Evolutionary conservation across 1,284 basidiomycete species (phyloP), one percentile per base, ranked within the genome.

Genomic region (Pisolithus thermaeus): DNA sequence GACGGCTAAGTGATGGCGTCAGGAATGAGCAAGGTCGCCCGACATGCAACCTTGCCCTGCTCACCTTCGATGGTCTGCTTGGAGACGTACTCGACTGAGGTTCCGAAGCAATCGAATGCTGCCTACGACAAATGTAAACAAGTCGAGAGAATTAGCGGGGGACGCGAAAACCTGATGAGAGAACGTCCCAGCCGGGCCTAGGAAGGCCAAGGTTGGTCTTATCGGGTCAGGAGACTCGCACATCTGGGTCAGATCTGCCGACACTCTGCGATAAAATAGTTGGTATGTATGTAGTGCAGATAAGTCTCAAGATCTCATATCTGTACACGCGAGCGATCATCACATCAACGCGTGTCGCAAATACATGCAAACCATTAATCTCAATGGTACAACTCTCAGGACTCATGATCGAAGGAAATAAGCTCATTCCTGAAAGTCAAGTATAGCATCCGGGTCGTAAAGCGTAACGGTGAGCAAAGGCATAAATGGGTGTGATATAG

Each of bases 171-270:
- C 87, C 73, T 89, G 84, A 58, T 90, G 87, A 44, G 87, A 80
- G 63, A 87, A 89, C 36, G 87, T 90, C 43, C 88, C 87, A 45
- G 75, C 63, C 22, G 88, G 87, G 8, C 87, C 87, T 28, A 90
- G 71, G 61, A 83, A 81, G 47, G 79, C 78, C 41, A 69, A 43
- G 30, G 36, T 52, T 3, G 64, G 56, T 41, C 53, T 65, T 49
- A 45, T 46, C 27, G 54, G 25, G 23, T 35, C 40, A 18, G 56
- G 44, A 16, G 36, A 4, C 18, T 20, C 18, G 18, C 18, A 20
- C 18, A 20, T 20, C 18, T 20, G 1, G 1, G 18, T 20, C 18
- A 20, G 18, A 20, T 20, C 18, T 20, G 18, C 18, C 18, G 18
- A 20, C 18, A 20, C 18, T 20, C 18, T 20, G 18, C 18, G 18